Percentiles rank a stretch among this genome's conserved stretches.
Conservation (phyloP, 352 stramenopile genomes). For the Phytophthora sp. region DNA sequence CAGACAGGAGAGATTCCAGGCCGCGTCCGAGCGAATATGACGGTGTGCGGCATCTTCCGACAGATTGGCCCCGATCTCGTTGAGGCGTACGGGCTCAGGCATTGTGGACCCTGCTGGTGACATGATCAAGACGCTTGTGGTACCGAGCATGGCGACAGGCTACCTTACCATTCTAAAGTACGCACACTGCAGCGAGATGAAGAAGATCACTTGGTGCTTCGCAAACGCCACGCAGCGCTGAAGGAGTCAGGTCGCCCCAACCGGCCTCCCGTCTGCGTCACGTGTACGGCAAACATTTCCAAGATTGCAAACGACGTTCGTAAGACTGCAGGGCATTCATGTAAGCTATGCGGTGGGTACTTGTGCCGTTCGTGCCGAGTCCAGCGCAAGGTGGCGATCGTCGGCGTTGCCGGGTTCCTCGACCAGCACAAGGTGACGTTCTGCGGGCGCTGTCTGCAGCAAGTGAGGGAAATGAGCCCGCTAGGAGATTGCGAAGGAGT, state of each 20-base stretch:
- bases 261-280: constrained; percentile 22
- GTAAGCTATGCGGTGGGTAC: constrained; percentile 37
- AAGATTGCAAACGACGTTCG: background rate
- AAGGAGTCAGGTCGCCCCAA: constrained; percentile 14
- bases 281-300: constrained; percentile 11
- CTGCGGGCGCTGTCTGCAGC: constrained; percentile 26
- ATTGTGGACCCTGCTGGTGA: constrained; percentile 36
- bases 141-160: constrained; percentile 19
- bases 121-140: constrained; percentile 31
- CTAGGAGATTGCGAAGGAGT: constrained; percentile 19
- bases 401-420: constrained; percentile 21
- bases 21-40: constrained; percentile 48
- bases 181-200: constrained; percentile 37
- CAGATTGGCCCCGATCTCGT: constrained; percentile 47
- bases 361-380: constrained; percentile 44
- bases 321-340: constrained; percentile 20
- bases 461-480: constrained; percentile 20
- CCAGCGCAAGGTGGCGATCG: constrained; percentile 34
- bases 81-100: constrained; percentile 43
- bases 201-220: constrained; percentile 37
- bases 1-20: constrained; percentile 35
- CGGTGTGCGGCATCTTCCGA: constrained; percentile 53
- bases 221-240: constrained; percentile 14
- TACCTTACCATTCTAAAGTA: constrained; percentile 34
- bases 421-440: constrained; percentile 37